These are phyloP conservation scores for Clavulina sp. DNA, from an alignment of 768 basidiomycete species.

Conservation along the genomic window DNA sequence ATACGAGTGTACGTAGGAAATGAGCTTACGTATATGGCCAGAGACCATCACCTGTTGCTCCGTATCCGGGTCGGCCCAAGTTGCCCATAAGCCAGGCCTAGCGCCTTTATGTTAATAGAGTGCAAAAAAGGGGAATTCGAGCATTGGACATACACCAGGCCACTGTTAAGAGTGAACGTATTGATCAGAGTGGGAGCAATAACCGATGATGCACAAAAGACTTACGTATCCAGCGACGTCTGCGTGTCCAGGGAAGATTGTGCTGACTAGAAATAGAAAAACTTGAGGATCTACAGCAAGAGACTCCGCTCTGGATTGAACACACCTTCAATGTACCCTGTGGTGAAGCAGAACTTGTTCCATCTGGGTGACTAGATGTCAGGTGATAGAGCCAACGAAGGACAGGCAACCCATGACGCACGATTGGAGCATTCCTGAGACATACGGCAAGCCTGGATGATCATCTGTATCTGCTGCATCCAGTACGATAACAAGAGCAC, in stretches of 20 bases:
- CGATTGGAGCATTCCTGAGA: conserved; percentile 17
- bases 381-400: not conserved
- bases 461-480: conserved; percentile 37
- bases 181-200: not conserved
- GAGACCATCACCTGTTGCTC: conserved; percentile 71
- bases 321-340: conserved; percentile 42
- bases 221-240: conserved; percentile 7
- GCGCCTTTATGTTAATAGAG: not conserved
- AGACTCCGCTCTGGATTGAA: not conserved
- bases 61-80: conserved; percentile 76
- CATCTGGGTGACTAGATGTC: conserved; percentile 28
- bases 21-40: conserved; percentile 14
- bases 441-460: conserved; percentile 24
- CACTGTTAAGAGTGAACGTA: not conserved
- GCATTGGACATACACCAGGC: not conserved
- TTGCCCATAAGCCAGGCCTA: conserved; percentile 48
- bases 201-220: too few species aligned
- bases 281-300: not conserved
- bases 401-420: conserved; percentile 1
- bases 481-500: conserved; percentile 60
- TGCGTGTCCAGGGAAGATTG: conserved; percentile 4
- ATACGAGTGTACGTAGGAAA: conserved; percentile 1
- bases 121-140: not conserved
- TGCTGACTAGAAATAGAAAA: conserved; percentile 6
- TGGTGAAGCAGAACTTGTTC: conserved; percentile 95